Evolutionary conservation across 202 grass and related monocot species (phyloP).

Genomic region (Panicum virgatum): DNA sequence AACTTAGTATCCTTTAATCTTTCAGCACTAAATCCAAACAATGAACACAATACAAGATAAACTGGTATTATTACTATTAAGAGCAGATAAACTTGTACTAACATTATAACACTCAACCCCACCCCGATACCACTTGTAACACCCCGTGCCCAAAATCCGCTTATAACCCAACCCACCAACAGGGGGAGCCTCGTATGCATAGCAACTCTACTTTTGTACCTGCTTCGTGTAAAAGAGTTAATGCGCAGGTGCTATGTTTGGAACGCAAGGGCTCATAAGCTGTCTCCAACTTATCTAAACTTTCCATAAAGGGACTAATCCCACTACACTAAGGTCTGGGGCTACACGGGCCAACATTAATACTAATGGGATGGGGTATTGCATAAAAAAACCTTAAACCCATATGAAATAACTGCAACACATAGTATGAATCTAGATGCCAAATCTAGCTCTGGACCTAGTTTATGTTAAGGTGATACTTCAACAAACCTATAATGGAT

Average conservation of each 20-base stretch:
- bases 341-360: not conserved
- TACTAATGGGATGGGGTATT: not conserved
- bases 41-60: conserved; percentile 23
- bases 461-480: conserved; percentile 5
- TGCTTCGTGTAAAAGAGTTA: not conserved
- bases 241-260: not conserved
- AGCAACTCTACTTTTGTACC: not conserved
- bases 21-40: conserved; percentile 14
- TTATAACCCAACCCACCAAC: not conserved
- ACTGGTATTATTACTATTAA: not conserved
- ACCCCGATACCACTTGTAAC: not conserved
- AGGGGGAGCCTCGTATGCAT: not conserved
- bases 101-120: not conserved
- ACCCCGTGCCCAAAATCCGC: not conserved
- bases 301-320: not conserved
- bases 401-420: not conserved
- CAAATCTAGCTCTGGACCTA: conserved; percentile 6
- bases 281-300: not conserved
- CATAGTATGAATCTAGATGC: not conserved
- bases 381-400: not conserved
- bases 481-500: not conserved
- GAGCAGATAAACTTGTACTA: conserved; percentile 10
- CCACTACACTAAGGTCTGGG: not conserved
- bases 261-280: not conserved
- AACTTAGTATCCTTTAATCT: conserved; percentile 26